A percentile compares a stretch with the other conserved stretches of the same genome.
phyloP scores from a whole-genome alignment of 768 basidiomycete genomes.

The Suillus variegatus region DNA sequence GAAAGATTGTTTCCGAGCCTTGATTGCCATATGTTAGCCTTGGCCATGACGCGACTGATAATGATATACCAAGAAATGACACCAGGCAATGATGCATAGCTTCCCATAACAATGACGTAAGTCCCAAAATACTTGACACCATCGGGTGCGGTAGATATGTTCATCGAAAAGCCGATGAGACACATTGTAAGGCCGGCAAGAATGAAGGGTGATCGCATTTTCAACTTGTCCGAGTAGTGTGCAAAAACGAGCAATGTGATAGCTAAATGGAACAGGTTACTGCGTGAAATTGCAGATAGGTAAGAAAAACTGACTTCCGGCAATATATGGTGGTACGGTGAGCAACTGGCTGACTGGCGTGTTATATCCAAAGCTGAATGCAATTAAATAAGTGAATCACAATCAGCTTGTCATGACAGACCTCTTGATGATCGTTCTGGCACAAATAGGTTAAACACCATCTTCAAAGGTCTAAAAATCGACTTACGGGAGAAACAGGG shows the following conservation, averaged over 20 bases:
- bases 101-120: slow-evolving; percentile 65
- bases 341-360: slow-evolving; percentile 58
- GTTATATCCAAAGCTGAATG: slow-evolving; percentile 53
- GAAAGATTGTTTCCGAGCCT: slow-evolving; percentile 14
- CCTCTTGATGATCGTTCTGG: slow-evolving; percentile 14
- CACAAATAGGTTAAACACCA: neutral
- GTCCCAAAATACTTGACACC: slow-evolving; percentile 72
- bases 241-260: slow-evolving; percentile 52
- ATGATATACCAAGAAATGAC: slow-evolving; percentile 56
- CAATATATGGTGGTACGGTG: slow-evolving; percentile 64
- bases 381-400: slow-evolving; percentile 4
- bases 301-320: slow-evolving; percentile 50
- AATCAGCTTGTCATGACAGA: slow-evolving; percentile 4
- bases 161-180: slow-evolving; percentile 59
- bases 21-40: neutral
- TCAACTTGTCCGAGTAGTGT: slow-evolving; percentile 53
- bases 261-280: slow-evolving; percentile 34
- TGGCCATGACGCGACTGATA: neutral
- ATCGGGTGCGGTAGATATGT: slow-evolving; percentile 50
- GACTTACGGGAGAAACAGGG: slow-evolving; percentile 68
- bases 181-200: slow-evolving; percentile 48
- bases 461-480: neutral
- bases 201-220: slow-evolving; percentile 61
- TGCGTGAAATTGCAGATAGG: neutral
- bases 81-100: slow-evolving; percentile 61